Evolutionary conservation across 306 rosid species (phyloP), one percentile per base, ranked within the genome.

Genomic region (Cyamopsis tetragonoloba): DNA sequence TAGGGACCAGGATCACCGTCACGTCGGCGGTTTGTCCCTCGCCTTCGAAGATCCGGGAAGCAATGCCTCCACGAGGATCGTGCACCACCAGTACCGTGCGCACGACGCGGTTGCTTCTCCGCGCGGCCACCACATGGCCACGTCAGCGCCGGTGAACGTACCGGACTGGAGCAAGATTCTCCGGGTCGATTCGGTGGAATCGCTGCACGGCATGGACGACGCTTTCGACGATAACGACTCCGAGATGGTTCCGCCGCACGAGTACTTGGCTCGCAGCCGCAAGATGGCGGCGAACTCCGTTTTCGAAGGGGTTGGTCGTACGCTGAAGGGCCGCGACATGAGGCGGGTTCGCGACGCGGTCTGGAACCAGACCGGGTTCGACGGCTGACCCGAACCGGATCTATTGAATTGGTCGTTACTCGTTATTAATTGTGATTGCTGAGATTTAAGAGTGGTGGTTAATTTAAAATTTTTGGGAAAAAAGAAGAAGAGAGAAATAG

Each of bases 141-240:
- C 86, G 66, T 95, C 99, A 13, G 92, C 90, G 24, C 99, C 99
- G 4, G 72, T 95, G 67, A 95, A 90, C 87, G 97, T 90, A 43
- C 97, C 99, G 5, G 99, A 95, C 63, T 95, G 99, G 99, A 88
- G 95, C 69, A 90, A 88, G 89, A 95, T 95, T 37, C 91, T 88
- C 59, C 87, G 88, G 2, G 90, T 79, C 1, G 89, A 78, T 19
- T 87, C 96, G 74, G 89, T 78, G 3, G 96, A 84, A 37, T 92
- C 96, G 55, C 71, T 89, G 43, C 91, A 74, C 44, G 93, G 57
- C 60, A 34, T 79, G 61, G 81, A 81, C 41, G 82, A 78, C 10
- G 73, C 44, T 5, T 54, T 70, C 6, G 85, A 79, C 8, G 85
- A 85, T 1, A 46, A 48, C 17, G 88, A 83, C 10, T 64, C 87